phyloP scores from a whole-genome alignment of 805 yeast genomes.

The Candida sonorensis region DNA sequence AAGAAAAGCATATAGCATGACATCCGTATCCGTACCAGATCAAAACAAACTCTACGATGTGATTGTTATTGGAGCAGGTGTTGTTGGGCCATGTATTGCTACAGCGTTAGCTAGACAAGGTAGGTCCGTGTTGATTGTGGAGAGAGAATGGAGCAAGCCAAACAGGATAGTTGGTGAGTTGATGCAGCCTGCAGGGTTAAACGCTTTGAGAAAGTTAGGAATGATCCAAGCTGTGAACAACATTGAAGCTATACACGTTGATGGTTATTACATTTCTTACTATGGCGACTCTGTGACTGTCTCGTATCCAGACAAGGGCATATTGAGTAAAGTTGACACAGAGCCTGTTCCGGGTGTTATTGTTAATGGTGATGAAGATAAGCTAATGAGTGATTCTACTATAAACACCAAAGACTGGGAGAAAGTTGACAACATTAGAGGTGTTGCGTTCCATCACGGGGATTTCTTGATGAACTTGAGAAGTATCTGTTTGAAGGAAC shows the following conservation, averaged over 20 bases:
- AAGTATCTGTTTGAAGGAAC: conserved; percentile 55
- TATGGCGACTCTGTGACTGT: conserved; percentile 50
- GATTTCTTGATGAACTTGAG: conserved; percentile 75
- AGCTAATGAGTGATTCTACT: conserved; percentile 41
- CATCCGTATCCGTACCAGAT: too few relatives aligned
- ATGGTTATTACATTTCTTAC: conserved; percentile 77
- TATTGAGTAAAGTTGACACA: conserved; percentile 37
- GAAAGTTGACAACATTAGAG: conserved; percentile 48
- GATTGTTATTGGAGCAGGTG: conserved; percentile 97
- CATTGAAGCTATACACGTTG: conserved; percentile 69
- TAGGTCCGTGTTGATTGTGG: conserved; percentile 68
- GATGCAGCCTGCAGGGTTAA: conserved; percentile 94
- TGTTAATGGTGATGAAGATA: conserved; percentile 50
- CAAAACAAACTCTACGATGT: conserved; percentile 52
- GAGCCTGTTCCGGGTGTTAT: conserved; percentile 46
- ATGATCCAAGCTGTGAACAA: conserved; percentile 68
- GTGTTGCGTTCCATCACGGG: conserved; percentile 93
- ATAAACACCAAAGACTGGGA: conserved; percentile 50
- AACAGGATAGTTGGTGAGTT: conserved; percentile 97
- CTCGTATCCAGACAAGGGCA: conserved; percentile 64
- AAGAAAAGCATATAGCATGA: too few relatives aligned
- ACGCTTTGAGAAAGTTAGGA: conserved; percentile 75
- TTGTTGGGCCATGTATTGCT: conserved; percentile 90
- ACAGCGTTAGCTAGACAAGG: conserved; percentile 89
- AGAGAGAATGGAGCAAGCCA: conserved; percentile 87